Conservation (phyloP, 768 basidiomycete genomes). For the Hysterangium stoloniferum region DNA sequence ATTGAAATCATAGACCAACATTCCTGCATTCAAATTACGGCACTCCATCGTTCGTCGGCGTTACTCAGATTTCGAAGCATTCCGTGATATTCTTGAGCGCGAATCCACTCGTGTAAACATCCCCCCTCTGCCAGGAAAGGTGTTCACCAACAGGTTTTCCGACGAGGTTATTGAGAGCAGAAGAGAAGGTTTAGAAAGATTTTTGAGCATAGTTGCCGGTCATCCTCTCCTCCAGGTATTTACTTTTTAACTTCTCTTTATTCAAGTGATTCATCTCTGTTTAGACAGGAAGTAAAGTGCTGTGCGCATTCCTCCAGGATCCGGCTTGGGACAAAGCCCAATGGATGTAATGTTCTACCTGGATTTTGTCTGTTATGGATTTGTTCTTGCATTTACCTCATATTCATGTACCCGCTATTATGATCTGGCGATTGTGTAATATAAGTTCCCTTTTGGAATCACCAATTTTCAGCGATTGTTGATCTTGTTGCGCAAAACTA, state of each 20-base stretch:
- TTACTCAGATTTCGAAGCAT: conserved; percentile 93
- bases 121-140: conserved; percentile 93
- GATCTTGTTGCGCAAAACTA: too few relatives aligned
- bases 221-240: conserved; percentile 91
- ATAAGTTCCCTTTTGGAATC: too few relatives aligned
- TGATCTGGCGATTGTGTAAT: too few relatives aligned
- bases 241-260: conserved; percentile 5
- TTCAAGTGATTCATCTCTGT: conserved; percentile 10
- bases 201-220: conserved; percentile 92
- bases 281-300: conserved; percentile 93
- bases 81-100: conserved; percentile 95
- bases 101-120: conserved; percentile 98
- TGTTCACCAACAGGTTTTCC: conserved; percentile 96
- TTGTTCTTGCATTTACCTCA: too few relatives aligned
- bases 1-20: conserved; percentile 98
- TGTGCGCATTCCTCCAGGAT: conserved; percentile 92
- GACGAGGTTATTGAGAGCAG: conserved; percentile 94
- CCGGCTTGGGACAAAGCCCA: conserved; percentile 83
- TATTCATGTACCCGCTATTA: too few relatives aligned
- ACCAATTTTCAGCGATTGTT: too few relatives aligned
- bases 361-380: too few relatives aligned
- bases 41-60: conserved; percentile 83
- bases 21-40: conserved; percentile 97
- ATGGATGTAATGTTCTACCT: conserved; percentile 64
- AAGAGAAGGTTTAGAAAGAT: conserved; percentile 89